A percentile compares a stretch with the other conserved stretches of the same genome.
Conservation (phyloP, 2,329 filamentous ascomycete species). For the Aureobasidium sp. region DNA sequence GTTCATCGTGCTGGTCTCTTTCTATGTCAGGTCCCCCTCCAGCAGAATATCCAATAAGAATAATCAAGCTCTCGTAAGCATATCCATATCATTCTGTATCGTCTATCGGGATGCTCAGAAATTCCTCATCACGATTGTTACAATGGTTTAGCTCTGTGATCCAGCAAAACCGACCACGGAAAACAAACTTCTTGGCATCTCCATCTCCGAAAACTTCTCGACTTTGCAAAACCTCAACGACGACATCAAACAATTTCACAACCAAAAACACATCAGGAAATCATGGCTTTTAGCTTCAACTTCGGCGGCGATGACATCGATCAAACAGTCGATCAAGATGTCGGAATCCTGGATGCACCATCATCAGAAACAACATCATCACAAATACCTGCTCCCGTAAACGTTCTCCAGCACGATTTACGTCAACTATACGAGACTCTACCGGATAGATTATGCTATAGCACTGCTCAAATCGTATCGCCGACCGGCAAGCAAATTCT, state of each 20-base stretch:
- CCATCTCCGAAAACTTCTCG: conserved; percentile 1
- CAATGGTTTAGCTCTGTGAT: too few relatives aligned
- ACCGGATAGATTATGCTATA: conserved; percentile 68
- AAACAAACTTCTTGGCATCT: background rate
- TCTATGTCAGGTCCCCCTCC: too few relatives aligned
- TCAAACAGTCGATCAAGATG: conserved; percentile 28
- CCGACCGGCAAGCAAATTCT: conserved; percentile 48
- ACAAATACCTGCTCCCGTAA: conserved; percentile 10
- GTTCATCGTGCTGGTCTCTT: background rate
- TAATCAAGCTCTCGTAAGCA: too few relatives aligned
- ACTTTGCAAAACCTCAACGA: background rate
- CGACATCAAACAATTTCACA: background rate
- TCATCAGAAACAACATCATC: background rate
- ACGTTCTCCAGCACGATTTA: conserved; percentile 33
- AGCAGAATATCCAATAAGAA: background rate
- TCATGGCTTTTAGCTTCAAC: conserved; percentile 47
- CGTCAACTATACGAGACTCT: conserved; percentile 40
- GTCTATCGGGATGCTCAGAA: too few relatives aligned
- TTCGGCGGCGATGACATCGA: conserved; percentile 55
- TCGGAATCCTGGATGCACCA: background rate
- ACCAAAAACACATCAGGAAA: background rate
- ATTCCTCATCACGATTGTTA: too few relatives aligned
- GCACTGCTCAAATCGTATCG: conserved; percentile 52
- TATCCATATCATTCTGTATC: too few relatives aligned
- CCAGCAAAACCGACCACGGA: too few relatives aligned